Evolutionary conservation across 805 yeast genomes (phyloP), one percentile per base, ranked within the genome.

Genomic region (Candida boleticola): DNA sequence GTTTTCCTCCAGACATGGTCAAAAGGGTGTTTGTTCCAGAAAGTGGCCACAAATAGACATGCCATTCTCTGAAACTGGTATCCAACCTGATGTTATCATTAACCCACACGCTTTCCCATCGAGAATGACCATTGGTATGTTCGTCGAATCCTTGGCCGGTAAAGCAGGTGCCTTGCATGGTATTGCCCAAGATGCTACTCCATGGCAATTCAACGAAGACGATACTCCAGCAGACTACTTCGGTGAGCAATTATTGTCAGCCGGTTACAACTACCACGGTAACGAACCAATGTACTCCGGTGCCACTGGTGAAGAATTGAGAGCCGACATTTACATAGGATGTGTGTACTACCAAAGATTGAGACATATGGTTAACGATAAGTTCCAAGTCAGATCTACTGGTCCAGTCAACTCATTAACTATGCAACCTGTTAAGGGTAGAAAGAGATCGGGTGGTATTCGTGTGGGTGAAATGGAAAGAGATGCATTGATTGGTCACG

Each of bases 391-490:
- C 40, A 85, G 99, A 71, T 88, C 97, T 4, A 93, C 99, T 14
- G 99, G 99, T 61, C 98, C 98, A 5, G 98, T 93, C 21, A 92
- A 92, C 67, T 80, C 93, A 29, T 77, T 93, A 63, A 93, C 98
- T 14, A 89, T 92, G 97, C 99, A 93, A 76, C 99, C 99, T 31
- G 99, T 93, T 43, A 93, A 93, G 73, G 99, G 99, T 58, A 85
- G 99, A 73, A 93, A 93, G 83, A 82, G 98, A 73, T 82, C 85
- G 51, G 99, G 99, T 70, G 99, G 99, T 85, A 93, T 93, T 54
- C 95, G 99, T 77, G 95, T 93, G 30, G 99, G 99, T 65, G 99
- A 93, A 68, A 93, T 93, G 99, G 99, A 93, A 71, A 86, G 99
- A 72, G 99, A 93, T 77, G 99, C 99, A 2, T 74, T 93, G 56